These are phyloP conservation scores for Guadua angustifolia DNA, from an alignment of 176 grass and related monocot species.

Conservation along the genomic window DNA sequence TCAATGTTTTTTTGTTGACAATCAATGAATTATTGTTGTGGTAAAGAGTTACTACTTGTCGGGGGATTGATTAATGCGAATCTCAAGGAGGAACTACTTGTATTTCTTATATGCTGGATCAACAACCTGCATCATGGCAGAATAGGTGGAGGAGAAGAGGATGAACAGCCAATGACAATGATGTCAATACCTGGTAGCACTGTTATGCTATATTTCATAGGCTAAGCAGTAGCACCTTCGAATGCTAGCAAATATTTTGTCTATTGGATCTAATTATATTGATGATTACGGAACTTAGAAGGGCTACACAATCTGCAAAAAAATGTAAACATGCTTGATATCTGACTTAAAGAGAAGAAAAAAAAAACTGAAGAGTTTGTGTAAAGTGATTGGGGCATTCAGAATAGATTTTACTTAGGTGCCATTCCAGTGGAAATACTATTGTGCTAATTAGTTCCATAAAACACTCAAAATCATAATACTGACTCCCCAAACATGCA, in stretches of 20 bases:
- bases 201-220: not conserved
- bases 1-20: not conserved
- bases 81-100: not conserved
- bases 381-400: not conserved
- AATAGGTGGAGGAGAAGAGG: not conserved
- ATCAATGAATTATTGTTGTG: not conserved
- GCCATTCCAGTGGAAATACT: not conserved
- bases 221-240: not conserved
- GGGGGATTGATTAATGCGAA: not conserved
- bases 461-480: constrained; percentile 8
- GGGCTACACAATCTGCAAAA: not conserved
- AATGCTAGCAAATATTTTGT: not conserved
- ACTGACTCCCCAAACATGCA: not conserved
- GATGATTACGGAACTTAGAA: not conserved
- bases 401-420: not conserved
- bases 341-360: not conserved
- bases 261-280: not conserved
- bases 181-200: not conserved
- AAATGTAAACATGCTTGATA: not conserved
- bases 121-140: not conserved
- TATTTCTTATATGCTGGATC: not conserved
- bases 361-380: not conserved
- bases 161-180: constrained; percentile 1
- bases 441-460: not conserved
- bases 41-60: not conserved